Conservation (phyloP, 2,329 filamentous ascomycete genomes). For the Apiospora arundinis region DNA sequence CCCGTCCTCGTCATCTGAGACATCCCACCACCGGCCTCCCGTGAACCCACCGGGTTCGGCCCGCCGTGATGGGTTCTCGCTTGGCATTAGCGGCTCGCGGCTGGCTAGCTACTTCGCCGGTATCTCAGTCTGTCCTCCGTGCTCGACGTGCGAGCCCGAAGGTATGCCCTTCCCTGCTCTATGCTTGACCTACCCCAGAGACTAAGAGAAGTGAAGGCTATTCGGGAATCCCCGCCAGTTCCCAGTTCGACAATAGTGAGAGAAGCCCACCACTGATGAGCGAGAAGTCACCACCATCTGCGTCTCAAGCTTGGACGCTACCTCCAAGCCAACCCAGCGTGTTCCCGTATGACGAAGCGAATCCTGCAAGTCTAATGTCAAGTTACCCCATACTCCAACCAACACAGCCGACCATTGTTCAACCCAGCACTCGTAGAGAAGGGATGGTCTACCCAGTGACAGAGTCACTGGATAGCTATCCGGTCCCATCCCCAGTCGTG, state of each 20-base stretch:
- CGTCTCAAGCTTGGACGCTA: slow-evolving; percentile 34
- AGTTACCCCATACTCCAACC: slow-evolving; percentile 47
- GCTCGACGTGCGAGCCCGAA: slow-evolving; percentile 41
- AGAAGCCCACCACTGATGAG: slow-evolving; percentile 34
- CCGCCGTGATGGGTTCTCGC: slow-evolving; percentile 28
- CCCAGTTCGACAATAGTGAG: slow-evolving; percentile 33
- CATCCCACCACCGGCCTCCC: slow-evolving; percentile 27
- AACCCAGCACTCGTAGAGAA: slow-evolving; percentile 43
- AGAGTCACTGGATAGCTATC: slow-evolving; percentile 34
- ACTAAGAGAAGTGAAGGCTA: slow-evolving; percentile 38
- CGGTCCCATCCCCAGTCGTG: slow-evolving; percentile 26
- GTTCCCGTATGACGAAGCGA: slow-evolving; percentile 39
- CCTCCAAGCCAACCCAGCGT: slow-evolving; percentile 35
- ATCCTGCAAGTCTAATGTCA: slow-evolving; percentile 39
- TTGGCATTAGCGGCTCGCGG: slow-evolving; percentile 37
- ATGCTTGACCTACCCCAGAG: neutral
- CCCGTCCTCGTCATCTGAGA: slow-evolving; percentile 27
- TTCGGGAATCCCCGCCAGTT: slow-evolving; percentile 33
- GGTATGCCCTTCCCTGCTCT: slow-evolving; percentile 37
- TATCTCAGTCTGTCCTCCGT: slow-evolving; percentile 45
- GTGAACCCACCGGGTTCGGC: slow-evolving; percentile 28
- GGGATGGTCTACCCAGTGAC: slow-evolving; percentile 48
- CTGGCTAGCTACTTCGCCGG: slow-evolving; percentile 42
- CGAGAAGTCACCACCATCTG: slow-evolving; percentile 32
- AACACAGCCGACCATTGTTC: slow-evolving; percentile 35